A percentile compares a stretch with the other conserved stretches of the same genome.
Evolutionary conservation across 2,329 filamentous ascomycete species (phyloP).

Genomic region (Pyrenophora graminea): DNA sequence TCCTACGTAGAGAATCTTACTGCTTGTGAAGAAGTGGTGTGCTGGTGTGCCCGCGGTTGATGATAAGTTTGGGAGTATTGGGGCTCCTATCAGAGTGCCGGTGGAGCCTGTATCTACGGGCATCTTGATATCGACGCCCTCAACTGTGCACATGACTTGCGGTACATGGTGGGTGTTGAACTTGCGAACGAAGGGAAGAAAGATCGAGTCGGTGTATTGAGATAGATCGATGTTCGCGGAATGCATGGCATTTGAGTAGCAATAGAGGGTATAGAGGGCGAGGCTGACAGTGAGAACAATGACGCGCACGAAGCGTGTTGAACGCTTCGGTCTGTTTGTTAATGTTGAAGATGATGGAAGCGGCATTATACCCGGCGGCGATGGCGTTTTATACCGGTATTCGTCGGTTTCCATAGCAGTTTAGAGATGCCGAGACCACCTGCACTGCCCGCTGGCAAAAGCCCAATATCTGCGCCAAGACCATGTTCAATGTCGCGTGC

Average conservation of each 20-base stretch:
- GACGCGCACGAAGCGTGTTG: constrained; percentile 26
- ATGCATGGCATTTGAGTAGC: constrained; percentile 16
- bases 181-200: constrained; percentile 38
- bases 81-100: constrained; percentile 40
- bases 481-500: constrained; percentile 20
- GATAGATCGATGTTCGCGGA: constrained; percentile 12
- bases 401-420: constrained; percentile 27
- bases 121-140: constrained; percentile 35
- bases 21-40: constrained; percentile 42
- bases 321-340: constrained; percentile 15
- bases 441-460: constrained; percentile 17
- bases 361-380: background rate
- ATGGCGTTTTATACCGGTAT: constrained; percentile 16
- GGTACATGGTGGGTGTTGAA: constrained; percentile 34
- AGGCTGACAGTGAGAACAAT: constrained; percentile 11
- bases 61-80: constrained; percentile 35
- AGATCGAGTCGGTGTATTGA: constrained; percentile 32
- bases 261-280: constrained; percentile 11
- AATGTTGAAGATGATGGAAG: constrained; percentile 24
- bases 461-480: constrained; percentile 8
- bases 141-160: constrained; percentile 34
- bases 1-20: constrained; percentile 41
- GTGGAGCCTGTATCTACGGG: constrained; percentile 44
- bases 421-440: constrained; percentile 15
- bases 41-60: constrained; percentile 30